These are phyloP conservation scores for Fagus sylvatica DNA, from an alignment of 306 rosid species.

Conservation along the genomic window DNA sequence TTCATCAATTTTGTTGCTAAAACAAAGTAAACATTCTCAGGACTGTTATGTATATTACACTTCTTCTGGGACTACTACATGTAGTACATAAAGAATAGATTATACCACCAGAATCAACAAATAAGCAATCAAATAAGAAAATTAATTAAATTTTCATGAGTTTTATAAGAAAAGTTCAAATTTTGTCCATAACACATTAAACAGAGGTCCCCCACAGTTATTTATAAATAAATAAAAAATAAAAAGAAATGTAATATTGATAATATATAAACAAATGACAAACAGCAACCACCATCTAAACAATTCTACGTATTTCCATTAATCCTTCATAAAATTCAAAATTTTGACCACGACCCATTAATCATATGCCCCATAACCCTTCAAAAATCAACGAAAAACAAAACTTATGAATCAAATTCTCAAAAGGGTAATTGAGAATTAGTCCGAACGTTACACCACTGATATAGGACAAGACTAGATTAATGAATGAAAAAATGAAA, in stretches of 20 bases:
- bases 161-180: neutral
- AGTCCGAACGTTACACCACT: constrained; percentile 47
- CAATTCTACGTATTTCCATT: constrained; percentile 1
- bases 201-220: neutral
- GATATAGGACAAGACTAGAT: constrained; percentile 40
- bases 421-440: constrained; percentile 24
- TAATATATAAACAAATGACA: neutral
- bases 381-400: constrained; percentile 6
- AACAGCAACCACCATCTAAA: constrained; percentile 1
- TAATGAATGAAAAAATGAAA: constrained; percentile 21
- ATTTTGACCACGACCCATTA: constrained; percentile 37
- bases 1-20: neutral
- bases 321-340: constrained; percentile 14
- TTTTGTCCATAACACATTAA: neutral
- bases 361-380: constrained; percentile 9
- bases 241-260: neutral
- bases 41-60: too few species aligned
- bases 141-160: neutral
- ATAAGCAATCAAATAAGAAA: neutral
- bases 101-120: neutral
- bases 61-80: neutral
- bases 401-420: constrained; percentile 16
- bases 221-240: too few species aligned
- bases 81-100: neutral
- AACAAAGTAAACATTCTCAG: neutral